Evolutionary conservation across 106 monocot species (phyloP).

Genomic region (Platanthera zijinensis): DNA sequence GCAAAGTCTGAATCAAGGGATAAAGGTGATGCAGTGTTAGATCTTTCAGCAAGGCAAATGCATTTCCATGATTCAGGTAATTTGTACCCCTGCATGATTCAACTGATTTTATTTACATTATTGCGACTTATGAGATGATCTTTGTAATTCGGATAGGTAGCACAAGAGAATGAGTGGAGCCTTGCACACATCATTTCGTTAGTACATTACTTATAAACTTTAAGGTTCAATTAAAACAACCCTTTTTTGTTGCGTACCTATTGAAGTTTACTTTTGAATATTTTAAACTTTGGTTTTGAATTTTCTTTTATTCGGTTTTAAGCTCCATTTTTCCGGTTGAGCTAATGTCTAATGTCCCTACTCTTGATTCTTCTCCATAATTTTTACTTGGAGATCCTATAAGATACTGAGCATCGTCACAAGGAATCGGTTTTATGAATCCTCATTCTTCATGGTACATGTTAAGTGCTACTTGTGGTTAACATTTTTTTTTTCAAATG

Average conservation of each 20-base stretch:
- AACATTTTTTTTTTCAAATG: background rate
- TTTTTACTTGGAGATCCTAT: background rate
- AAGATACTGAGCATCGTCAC: no score
- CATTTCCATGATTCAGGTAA: constrained; percentile 58
- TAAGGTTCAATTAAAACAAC: background rate
- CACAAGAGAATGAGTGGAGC: background rate
- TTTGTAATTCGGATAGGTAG: background rate
- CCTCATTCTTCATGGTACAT: background rate
- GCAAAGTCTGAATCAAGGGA: constrained; percentile 28
- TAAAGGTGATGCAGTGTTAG: constrained; percentile 18
- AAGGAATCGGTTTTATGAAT: background rate
- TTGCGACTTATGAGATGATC: background rate
- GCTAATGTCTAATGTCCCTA: no score
- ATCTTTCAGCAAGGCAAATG: constrained; percentile 22
- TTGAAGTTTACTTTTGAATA: background rate
- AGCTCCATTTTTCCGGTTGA: background rate
- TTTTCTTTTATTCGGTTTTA: background rate
- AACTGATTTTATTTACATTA: background rate
- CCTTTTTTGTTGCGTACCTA: background rate
- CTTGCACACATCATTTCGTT: background rate
- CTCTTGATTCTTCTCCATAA: background rate
- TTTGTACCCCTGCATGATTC: background rate
- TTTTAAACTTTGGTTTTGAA: background rate
- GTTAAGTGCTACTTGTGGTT: background rate
- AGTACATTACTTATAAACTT: background rate